phyloP scores from a whole-genome alignment of 2,329 filamentous ascomycete genomes.

The Colletotrichum musae region DNA sequence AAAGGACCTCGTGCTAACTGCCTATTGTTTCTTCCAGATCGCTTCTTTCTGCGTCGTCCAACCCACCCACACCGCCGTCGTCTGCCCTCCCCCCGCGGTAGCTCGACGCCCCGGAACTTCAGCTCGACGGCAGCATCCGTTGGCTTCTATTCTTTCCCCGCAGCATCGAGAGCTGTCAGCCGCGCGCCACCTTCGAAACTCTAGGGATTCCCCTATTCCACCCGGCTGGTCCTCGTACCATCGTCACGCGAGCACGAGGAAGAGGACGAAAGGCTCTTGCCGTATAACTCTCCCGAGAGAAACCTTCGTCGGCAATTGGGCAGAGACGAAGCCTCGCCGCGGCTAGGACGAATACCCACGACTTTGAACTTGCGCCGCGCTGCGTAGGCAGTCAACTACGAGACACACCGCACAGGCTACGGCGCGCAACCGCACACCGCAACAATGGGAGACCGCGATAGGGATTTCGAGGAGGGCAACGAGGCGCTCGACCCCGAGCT shows the following conservation, averaged over 20 bases:
- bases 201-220: slow-evolving; percentile 24
- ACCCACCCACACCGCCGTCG: not conserved
- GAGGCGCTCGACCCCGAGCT: slow-evolving; percentile 85
- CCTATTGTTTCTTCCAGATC: slow-evolving; percentile 12
- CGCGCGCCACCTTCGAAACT: slow-evolving; percentile 6
- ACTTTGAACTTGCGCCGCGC: slow-evolving; percentile 1
- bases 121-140: slow-evolving; percentile 23
- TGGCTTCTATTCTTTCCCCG: slow-evolving; percentile 7
- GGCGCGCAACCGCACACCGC: slow-evolving; percentile 24
- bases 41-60: not conserved
- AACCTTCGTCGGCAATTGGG: slow-evolving; percentile 1
- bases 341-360: slow-evolving; percentile 6
- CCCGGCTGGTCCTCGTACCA: not conserved
- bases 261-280: not conserved
- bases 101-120: not conserved
- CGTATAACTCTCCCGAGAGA: slow-evolving; percentile 2
- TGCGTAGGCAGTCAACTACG: not conserved
- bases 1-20: slow-evolving; percentile 26
- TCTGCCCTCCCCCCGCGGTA: not conserved
- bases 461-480: slow-evolving; percentile 62
- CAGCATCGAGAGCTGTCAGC: slow-evolving; percentile 12
- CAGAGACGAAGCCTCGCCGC: slow-evolving; percentile 2
- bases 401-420: not conserved
- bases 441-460: slow-evolving; percentile 64
- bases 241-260: not conserved